These are phyloP conservation scores for Nemania diffusa DNA, from an alignment of 2,329 filamentous ascomycete species.

Conservation along the genomic window DNA sequence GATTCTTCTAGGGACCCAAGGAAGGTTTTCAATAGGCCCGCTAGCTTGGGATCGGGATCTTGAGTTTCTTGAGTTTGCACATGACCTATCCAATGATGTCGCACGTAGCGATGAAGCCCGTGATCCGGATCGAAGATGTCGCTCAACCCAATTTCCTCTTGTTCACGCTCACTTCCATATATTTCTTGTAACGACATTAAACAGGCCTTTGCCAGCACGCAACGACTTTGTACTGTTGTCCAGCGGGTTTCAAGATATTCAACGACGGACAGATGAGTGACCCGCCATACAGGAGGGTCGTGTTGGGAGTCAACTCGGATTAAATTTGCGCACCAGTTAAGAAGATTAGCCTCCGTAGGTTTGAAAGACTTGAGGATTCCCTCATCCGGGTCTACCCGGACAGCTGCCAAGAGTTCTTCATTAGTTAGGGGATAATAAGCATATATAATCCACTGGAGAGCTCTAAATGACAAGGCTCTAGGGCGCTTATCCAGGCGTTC, in stretches of 20 bases:
- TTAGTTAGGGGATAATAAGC: neutral
- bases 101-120: slow-evolving; percentile 1
- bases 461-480: slow-evolving; percentile 3
- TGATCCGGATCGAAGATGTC: slow-evolving; percentile 15
- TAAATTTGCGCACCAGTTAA: slow-evolving; percentile 24
- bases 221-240: slow-evolving; percentile 21
- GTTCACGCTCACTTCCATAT: neutral
- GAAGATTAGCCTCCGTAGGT: slow-evolving; percentile 14
- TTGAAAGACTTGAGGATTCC: neutral
- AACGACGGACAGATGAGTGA: slow-evolving; percentile 22
- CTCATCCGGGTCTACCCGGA: slow-evolving; percentile 14
- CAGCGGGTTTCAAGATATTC: slow-evolving; percentile 27
- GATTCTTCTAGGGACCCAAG: slow-evolving; percentile 15
- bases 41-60: neutral
- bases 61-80: slow-evolving; percentile 3
- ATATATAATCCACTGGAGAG: slow-evolving; percentile 16
- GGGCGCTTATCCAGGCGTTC: neutral
- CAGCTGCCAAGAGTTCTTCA: slow-evolving; percentile 1
- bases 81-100: slow-evolving; percentile 2
- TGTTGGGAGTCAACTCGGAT: slow-evolving; percentile 20
- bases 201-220: slow-evolving; percentile 12
- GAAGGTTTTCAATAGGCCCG: slow-evolving; percentile 19
- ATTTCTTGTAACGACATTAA: slow-evolving; percentile 4
- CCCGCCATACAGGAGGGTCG: slow-evolving; percentile 10
- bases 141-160: neutral